These are phyloP conservation scores for Tricharina praecox DNA, from an alignment of 495 filamentous ascomycete genomes.

Conservation along the genomic window DNA sequence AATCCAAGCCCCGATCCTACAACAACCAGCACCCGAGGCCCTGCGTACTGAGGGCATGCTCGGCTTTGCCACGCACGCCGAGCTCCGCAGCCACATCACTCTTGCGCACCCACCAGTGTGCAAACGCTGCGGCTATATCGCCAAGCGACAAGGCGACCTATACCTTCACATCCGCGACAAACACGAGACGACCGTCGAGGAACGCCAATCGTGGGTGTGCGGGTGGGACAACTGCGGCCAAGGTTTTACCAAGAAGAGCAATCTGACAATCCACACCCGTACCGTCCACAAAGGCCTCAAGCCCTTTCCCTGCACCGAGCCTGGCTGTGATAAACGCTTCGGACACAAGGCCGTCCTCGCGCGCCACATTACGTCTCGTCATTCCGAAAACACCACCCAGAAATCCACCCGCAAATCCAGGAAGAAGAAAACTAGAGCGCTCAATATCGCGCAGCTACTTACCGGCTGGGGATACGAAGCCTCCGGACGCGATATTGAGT, in stretches of 20 bases:
- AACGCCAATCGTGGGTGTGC: conserved; percentile 43
- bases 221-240: conserved; percentile 42
- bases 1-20: not conserved
- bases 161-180: conserved; percentile 52
- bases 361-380: conserved; percentile 12
- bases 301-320: conserved; percentile 16
- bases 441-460: conserved; percentile 15
- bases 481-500: conserved; percentile 19
- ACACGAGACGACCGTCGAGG: conserved; percentile 45
- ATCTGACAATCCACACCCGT: conserved; percentile 61
- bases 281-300: conserved; percentile 48
- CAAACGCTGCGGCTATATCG: conserved; percentile 48
- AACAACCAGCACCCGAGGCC: not conserved
- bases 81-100: conserved; percentile 54
- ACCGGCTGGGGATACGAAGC: conserved; percentile 24
- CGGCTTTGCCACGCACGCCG: conserved; percentile 52
- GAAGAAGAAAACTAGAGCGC: not conserved
- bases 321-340: conserved; percentile 14
- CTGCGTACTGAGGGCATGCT: conserved; percentile 22
- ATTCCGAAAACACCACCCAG: not conserved
- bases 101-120: conserved; percentile 59
- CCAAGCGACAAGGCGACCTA: conserved; percentile 41
- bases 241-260: conserved; percentile 59
- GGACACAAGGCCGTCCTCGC: conserved; percentile 18
- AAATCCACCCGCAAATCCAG: not conserved